Percentiles rank a stretch among this genome's conserved stretches.
These are phyloP conservation scores for Brassica incana DNA, from an alignment of 345 rosid genomes.

Conservation along the genomic window DNA sequence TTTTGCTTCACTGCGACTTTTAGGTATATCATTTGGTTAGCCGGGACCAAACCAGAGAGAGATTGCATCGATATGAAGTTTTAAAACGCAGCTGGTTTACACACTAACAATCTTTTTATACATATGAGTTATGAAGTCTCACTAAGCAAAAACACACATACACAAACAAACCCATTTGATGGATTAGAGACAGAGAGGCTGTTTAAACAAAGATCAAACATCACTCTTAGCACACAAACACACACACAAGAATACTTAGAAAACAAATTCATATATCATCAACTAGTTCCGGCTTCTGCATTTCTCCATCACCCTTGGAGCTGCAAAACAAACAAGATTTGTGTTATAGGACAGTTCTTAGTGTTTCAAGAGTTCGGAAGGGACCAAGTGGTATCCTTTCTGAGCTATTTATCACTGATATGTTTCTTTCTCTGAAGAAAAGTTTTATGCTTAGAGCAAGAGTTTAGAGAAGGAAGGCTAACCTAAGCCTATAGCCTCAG, in stretches of 20 bases:
- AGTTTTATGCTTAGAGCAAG: not conserved
- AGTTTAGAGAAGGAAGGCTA: slow-evolving; percentile 21
- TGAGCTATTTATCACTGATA: not conserved
- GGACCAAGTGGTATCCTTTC: slow-evolving; percentile 12
- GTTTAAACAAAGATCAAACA: slow-evolving; percentile 22
- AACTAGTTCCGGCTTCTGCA: slow-evolving; percentile 48
- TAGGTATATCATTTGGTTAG: no score
- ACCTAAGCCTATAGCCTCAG: slow-evolving; percentile 74
- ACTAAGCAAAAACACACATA: slow-evolving; percentile 24
- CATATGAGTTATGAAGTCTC: slow-evolving; percentile 17
- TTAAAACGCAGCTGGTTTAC: not conserved
- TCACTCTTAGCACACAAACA: slow-evolving; percentile 24
- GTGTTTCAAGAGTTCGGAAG: slow-evolving; percentile 19
- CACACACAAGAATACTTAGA: slow-evolving; percentile 19
- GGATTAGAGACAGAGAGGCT: slow-evolving; percentile 28
- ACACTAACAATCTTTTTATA: slow-evolving; percentile 32
- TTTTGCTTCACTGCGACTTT: no score
- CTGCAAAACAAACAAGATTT: slow-evolving; percentile 39
- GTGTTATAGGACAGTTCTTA: slow-evolving; percentile 9
- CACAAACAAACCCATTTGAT: slow-evolving; percentile 4
- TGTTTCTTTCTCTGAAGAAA: not conserved
- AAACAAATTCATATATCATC: slow-evolving; percentile 13
- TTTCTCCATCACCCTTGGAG: slow-evolving; percentile 74
- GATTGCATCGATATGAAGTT: not conserved
- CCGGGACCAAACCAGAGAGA: no score